These are phyloP conservation scores for Paraconiothyrium brasiliense DNA, from an alignment of 2,329 filamentous ascomycete genomes.

Conservation along the genomic window DNA sequence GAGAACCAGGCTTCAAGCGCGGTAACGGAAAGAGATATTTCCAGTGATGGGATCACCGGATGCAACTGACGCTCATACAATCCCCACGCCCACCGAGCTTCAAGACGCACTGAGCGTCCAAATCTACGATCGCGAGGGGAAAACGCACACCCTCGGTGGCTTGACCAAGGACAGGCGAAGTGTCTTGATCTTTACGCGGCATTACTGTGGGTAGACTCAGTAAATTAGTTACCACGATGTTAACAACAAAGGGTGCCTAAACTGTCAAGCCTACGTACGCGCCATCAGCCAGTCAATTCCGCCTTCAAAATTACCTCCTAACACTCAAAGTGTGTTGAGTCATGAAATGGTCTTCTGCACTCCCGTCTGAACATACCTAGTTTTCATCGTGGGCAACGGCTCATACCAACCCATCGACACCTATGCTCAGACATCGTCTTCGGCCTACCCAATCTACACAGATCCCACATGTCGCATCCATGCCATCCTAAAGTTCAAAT, in stretches of 20 bases:
- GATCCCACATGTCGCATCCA: slow-evolving; percentile 33
- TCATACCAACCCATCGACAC: slow-evolving; percentile 37
- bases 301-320: slow-evolving; percentile 27
- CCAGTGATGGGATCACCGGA: background rate
- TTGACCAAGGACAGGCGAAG: slow-evolving; percentile 27
- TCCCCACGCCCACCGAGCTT: slow-evolving; percentile 23
- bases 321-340: slow-evolving; percentile 28
- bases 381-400: slow-evolving; percentile 32
- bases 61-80: background rate
- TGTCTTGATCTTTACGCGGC: slow-evolving; percentile 32
- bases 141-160: slow-evolving; percentile 23
- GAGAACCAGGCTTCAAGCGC: too few species aligned
- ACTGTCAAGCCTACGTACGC: slow-evolving; percentile 36
- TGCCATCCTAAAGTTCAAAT: slow-evolving; percentile 34
- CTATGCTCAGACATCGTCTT: slow-evolving; percentile 25
- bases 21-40: background rate
- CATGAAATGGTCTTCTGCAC: background rate
- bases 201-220: slow-evolving; percentile 31
- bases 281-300: slow-evolving; percentile 31
- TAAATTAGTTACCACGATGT: background rate
- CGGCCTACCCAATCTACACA: slow-evolving; percentile 35
- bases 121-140: slow-evolving; percentile 30
- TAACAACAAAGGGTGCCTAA: slow-evolving; percentile 32
- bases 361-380: slow-evolving; percentile 15
- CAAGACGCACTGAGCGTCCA: slow-evolving; percentile 25